Conservation (phyloP, 2,329 filamentous ascomycete genomes). For the Beauveria pseudobassiana region DNA sequence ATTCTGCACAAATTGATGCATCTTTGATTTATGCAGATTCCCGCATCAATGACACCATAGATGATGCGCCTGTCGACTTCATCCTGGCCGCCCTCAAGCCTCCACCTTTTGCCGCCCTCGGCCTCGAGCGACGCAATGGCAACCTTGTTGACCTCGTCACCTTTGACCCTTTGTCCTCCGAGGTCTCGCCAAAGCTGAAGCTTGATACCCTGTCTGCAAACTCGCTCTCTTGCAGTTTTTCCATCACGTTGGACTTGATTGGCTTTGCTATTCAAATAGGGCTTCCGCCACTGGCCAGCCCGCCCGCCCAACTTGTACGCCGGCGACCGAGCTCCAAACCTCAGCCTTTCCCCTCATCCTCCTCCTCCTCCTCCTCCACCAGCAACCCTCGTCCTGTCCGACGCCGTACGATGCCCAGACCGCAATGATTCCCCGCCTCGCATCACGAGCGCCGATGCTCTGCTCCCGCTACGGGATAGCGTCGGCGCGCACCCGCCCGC, state of each 20-base stretch:
- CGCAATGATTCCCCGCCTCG: constrained; percentile 30
- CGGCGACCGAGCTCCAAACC: background rate
- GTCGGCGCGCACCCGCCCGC: constrained; percentile 19
- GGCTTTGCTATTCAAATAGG: background rate
- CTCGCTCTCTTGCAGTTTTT: background rate
- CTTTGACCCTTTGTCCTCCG: background rate
- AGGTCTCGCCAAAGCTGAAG: background rate
- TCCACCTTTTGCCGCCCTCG: background rate
- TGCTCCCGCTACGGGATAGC: constrained; percentile 24
- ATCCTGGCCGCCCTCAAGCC: background rate
- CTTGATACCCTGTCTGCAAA: background rate
- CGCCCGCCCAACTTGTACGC: background rate
- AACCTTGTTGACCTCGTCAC: constrained; percentile 3
- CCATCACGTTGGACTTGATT: background rate
- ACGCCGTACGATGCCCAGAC: background rate
- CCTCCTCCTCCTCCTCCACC: background rate
- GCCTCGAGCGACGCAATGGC: background rate
- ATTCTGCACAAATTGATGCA: background rate
- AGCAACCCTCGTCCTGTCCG: background rate
- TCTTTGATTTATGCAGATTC: background rate
- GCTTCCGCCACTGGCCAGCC: background rate
- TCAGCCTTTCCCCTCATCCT: too few relatives aligned
- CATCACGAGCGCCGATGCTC: constrained; percentile 25
- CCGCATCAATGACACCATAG: constrained; percentile 1
- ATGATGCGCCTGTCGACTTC: background rate